Evolutionary conservation across 495 filamentous ascomycete genomes (phyloP).

Genomic region (Hamigera avellanea): DNA sequence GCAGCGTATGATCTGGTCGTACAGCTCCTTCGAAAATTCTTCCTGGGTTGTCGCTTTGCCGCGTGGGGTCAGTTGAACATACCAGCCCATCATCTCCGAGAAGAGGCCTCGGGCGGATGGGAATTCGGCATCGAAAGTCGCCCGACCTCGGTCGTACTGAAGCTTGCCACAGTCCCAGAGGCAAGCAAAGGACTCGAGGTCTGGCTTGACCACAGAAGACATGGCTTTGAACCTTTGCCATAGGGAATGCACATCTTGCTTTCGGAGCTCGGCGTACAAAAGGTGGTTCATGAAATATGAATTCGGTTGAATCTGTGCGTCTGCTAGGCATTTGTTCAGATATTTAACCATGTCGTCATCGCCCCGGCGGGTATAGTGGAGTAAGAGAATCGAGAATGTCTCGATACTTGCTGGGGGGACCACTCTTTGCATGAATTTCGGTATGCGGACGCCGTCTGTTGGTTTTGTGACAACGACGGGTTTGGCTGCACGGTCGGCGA

Average conservation of each 20-base stretch:
- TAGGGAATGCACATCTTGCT: constrained; percentile 36
- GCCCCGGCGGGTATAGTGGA: constrained; percentile 53
- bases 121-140: constrained; percentile 23
- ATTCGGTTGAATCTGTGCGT: constrained; percentile 51
- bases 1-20: constrained; percentile 44
- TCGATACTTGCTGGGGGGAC: constrained; percentile 56
- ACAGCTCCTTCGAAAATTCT: constrained; percentile 39
- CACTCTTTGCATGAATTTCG: constrained; percentile 26
- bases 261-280: constrained; percentile 46
- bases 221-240: constrained; percentile 44
- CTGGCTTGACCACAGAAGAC: constrained; percentile 39
- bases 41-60: constrained; percentile 12
- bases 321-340: constrained; percentile 43
- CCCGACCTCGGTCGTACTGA: constrained; percentile 34
- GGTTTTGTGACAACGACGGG: constrained; percentile 8
- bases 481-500: constrained; percentile 7
- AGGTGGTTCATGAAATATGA: constrained; percentile 68
- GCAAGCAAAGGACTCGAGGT: constrained; percentile 57
- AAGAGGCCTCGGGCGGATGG: constrained; percentile 44
- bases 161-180: constrained; percentile 52
- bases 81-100: constrained; percentile 48
- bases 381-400: constrained; percentile 64
- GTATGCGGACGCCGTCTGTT: constrained; percentile 15
- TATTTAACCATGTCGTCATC: constrained; percentile 43
- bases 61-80: constrained; percentile 16